These are phyloP conservation scores for Lophiostoma macrostomum DNA, from an alignment of 495 filamentous ascomycete genomes.

Conservation along the genomic window DNA sequence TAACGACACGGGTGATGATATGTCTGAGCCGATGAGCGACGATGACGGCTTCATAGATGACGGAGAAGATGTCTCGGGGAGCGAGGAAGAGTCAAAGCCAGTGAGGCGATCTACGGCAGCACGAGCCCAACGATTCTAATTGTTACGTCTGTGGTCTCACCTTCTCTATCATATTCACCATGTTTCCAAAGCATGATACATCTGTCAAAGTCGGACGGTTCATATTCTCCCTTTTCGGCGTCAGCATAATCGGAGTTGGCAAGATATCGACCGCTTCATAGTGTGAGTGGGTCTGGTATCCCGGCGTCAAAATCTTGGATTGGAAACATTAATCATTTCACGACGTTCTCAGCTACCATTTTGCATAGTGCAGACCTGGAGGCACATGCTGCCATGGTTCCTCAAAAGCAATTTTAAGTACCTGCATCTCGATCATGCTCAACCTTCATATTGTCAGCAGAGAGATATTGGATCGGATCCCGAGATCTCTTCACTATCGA, in stretches of 20 bases:
- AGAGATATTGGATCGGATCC: too few relatives aligned
- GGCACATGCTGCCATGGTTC: not conserved
- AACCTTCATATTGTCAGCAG: too few relatives aligned
- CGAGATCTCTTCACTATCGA: too few relatives aligned
- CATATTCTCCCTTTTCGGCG: too few relatives aligned
- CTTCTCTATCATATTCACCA: too few relatives aligned
- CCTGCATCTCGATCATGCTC: too few relatives aligned
- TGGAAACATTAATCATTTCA: not conserved
- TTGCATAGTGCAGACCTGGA: slow-evolving; percentile 29
- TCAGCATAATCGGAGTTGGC: not conserved
- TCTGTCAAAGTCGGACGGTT: too few relatives aligned
- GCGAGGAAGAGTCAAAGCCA: slow-evolving; percentile 26
- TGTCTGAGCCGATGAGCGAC: slow-evolving; percentile 34
- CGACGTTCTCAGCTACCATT: not conserved
- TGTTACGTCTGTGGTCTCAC: too few relatives aligned
- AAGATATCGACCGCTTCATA: slow-evolving; percentile 33
- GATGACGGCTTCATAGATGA: slow-evolving; percentile 37
- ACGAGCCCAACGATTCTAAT: too few relatives aligned
- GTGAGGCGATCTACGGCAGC: slow-evolving; percentile 19
- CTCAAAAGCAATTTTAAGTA: not conserved
- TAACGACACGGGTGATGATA: slow-evolving; percentile 40
- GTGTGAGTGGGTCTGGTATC: slow-evolving; percentile 39
- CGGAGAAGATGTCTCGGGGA: slow-evolving; percentile 36
- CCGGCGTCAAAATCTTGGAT: not conserved
- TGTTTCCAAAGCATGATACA: too few relatives aligned